phyloP scores from a whole-genome alignment of 2,329 filamentous ascomycete species.

The Fusarium subglutinans region DNA sequence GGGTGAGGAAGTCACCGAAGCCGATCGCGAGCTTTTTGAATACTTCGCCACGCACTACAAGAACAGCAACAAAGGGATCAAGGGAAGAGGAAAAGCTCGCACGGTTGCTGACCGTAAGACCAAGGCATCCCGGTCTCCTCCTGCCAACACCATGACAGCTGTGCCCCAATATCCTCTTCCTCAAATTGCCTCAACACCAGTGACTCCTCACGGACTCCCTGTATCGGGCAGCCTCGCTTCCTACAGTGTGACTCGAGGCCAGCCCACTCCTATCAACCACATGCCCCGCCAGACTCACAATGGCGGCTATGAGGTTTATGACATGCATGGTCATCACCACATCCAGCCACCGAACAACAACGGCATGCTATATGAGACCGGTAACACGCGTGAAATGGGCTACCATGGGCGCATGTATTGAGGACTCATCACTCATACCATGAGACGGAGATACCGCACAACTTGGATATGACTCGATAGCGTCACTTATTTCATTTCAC shows the following conservation, averaged over 20 bases:
- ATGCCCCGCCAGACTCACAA: slow-evolving; percentile 46
- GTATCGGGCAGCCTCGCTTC: slow-evolving; percentile 44
- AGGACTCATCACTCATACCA: slow-evolving; percentile 13
- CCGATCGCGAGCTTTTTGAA: slow-evolving; percentile 80
- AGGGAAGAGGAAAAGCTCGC: slow-evolving; percentile 88
- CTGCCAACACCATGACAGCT: slow-evolving; percentile 16
- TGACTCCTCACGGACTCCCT: slow-evolving; percentile 41
- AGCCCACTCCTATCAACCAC: slow-evolving; percentile 40
- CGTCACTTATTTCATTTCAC: slow-evolving; percentile 13
- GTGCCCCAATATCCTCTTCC: slow-evolving; percentile 41
- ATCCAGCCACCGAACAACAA: slow-evolving; percentile 35
- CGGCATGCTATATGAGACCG: slow-evolving; percentile 57
- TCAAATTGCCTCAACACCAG: slow-evolving; percentile 38
- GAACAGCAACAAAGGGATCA: slow-evolving; percentile 98
- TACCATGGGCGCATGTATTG: slow-evolving; percentile 58
- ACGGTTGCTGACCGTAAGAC: slow-evolving; percentile 60
- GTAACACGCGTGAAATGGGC: slow-evolving; percentile 51
- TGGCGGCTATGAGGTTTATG: slow-evolving; percentile 56
- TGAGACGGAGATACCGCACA: slow-evolving; percentile 4
- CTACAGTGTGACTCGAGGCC: slow-evolving; percentile 47
- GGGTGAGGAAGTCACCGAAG: slow-evolving; percentile 63
- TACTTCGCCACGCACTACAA: slow-evolving; percentile 93
- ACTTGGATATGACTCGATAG: slow-evolving; percentile 9
- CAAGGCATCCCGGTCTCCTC: slow-evolving; percentile 43
- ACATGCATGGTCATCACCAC: slow-evolving; percentile 51